phyloP scores from a whole-genome alignment of 495 filamentous ascomycete species.

The Collariella sp. region DNA sequence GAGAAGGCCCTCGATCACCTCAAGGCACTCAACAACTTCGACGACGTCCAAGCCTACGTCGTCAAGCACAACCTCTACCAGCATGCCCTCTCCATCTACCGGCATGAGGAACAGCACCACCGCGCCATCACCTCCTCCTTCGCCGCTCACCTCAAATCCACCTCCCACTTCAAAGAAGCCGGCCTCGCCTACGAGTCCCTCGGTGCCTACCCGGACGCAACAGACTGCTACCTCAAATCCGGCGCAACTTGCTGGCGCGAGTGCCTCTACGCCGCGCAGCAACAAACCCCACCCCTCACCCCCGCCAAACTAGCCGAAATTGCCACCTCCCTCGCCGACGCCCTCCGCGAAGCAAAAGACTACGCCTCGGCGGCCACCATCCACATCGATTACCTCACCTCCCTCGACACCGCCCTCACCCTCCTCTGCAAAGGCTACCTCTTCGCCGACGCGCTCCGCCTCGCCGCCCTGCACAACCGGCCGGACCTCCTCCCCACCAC shows the following conservation, averaged over 20 bases:
- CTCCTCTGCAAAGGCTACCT: slow-evolving; percentile 74
- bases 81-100: slow-evolving; percentile 70
- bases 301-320: slow-evolving; percentile 51
- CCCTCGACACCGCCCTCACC: slow-evolving; percentile 55
- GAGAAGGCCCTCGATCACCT: slow-evolving; percentile 72
- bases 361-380: slow-evolving; percentile 71
- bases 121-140: slow-evolving; percentile 61
- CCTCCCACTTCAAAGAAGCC: slow-evolving; percentile 73
- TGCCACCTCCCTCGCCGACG: slow-evolving; percentile 57
- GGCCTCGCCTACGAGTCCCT: slow-evolving; percentile 85
- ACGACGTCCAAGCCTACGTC: slow-evolving; percentile 67
- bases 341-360: slow-evolving; percentile 71
- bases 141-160: slow-evolving; percentile 64
- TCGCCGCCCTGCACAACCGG: slow-evolving; percentile 41
- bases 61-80: slow-evolving; percentile 72
- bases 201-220: slow-evolving; percentile 58
- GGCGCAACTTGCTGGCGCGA: slow-evolving; percentile 72
- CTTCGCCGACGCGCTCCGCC: slow-evolving; percentile 74
- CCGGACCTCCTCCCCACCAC: slow-evolving; percentile 42
- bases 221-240: slow-evolving; percentile 70
- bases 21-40: slow-evolving; percentile 53
- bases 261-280: slow-evolving; percentile 67
- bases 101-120: slow-evolving; percentile 56
- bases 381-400: slow-evolving; percentile 67
- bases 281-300: slow-evolving; percentile 47